Evolutionary conservation across 257 asterid species (phyloP), one percentile per base, ranked within the genome.

Genomic region (Primulina tabacum): DNA sequence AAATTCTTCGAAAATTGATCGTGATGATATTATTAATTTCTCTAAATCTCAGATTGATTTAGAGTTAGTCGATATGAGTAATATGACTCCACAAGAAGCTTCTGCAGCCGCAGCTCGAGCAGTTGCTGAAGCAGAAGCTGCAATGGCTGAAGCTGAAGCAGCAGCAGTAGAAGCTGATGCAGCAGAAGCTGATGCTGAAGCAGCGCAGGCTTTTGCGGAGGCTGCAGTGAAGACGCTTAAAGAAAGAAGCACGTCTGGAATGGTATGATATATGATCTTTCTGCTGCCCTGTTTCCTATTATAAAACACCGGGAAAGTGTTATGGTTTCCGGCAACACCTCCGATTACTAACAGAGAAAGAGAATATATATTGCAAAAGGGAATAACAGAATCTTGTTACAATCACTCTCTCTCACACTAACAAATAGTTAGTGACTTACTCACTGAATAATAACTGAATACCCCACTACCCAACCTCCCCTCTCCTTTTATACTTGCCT

Each of bases 151-250:
- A 66, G 95, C 91, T 63, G 95, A 79, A 76, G 84, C 82, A 77
- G 95, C 95, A 9, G 74, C 69, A 55, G 75, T 79, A 66, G 89
- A 86, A 70, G 88, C 90, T 21, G 95, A 84, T 20, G 85, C 84
- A 38, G 90, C 88, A n/a, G 95, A 82, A 74, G 95, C 87, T 52
- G 95, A 82, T 28, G 92, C 92, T 52, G 84, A 78, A 63, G 90
- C 84, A 9, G 87, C 86, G 1, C 67, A 69, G 67, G 85, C 87
- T 63, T 82, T 77, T 74, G 85, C 80, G 3, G 80, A 77, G 32
- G 86, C 85, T 47, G 76, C 85, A 11, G 60, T 63, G 57, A 75
- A 73, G 86, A 71, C 81, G 12, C 40, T 69, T 38, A 82, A 76
- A 73, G 82, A 79, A 76, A 73, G 82, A 67, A 72, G 75, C 28